A percentile compares a stretch with the other conserved stretches of the same genome.
phyloP scores from a whole-genome alignment of 176 grass and related monocot species.

The Carex parvula region DNA sequence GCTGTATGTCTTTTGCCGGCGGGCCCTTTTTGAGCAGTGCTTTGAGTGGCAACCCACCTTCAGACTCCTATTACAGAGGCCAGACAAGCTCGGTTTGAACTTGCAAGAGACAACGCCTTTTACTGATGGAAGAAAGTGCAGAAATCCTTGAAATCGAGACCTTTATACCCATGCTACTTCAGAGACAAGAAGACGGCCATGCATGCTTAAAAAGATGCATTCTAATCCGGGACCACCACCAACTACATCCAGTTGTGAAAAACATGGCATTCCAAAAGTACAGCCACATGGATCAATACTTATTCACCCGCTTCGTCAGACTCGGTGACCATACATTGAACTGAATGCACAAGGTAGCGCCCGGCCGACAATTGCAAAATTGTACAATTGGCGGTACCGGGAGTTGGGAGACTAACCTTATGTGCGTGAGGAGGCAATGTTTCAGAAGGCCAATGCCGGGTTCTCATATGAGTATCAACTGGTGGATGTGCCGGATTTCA shows the following conservation, averaged over 20 bases:
- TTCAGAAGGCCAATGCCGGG: no score
- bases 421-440: no score
- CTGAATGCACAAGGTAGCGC: conserved; percentile 97
- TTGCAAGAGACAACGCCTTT: no score
- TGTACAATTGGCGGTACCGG: no score
- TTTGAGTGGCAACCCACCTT: no score
- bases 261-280: conserved; percentile 99
- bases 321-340: conserved; percentile 94
- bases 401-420: background rate
- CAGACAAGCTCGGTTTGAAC: no score
- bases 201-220: conserved; percentile 93
- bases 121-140: conserved; percentile 99
- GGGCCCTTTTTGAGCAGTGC: no score
- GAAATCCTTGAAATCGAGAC: conserved; percentile 73
- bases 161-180: conserved; percentile 94
- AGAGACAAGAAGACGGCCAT: conserved; percentile 89
- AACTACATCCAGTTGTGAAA: conserved; percentile 93
- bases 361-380: conserved; percentile 72
- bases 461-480: no score
- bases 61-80: no score
- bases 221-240: conserved; percentile 96
- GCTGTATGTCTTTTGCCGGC: no score
- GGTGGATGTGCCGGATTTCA: no score
- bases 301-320: conserved; percentile 93
- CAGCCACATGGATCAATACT: conserved; percentile 97